These are phyloP conservation scores for Alternaria atra DNA, from an alignment of 2,329 filamentous ascomycete species.

Conservation along the genomic window DNA sequence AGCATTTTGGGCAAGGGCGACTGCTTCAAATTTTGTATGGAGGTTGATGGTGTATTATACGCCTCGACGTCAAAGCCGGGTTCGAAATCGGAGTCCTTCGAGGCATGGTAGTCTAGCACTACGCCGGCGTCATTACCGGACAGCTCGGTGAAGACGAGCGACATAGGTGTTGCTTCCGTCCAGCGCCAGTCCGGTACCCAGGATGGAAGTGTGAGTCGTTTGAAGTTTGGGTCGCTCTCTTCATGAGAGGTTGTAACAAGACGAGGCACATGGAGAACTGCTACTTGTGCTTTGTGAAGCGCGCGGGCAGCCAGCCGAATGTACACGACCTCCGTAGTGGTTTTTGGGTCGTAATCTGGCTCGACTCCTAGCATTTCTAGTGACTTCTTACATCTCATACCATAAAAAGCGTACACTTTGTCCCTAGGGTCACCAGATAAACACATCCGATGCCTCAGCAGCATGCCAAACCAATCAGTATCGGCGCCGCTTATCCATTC, in stretches of 20 bases:
- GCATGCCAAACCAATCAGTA: background rate
- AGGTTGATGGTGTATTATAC: background rate
- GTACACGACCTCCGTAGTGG: background rate
- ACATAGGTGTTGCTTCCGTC: background rate
- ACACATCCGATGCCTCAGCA: background rate
- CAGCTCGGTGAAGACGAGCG: background rate
- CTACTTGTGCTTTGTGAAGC: background rate
- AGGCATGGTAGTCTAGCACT: background rate
- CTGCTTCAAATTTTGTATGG: background rate
- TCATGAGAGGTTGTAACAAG: fast-evolving
- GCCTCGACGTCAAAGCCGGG: background rate
- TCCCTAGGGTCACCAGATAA: background rate
- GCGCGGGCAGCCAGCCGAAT: background rate
- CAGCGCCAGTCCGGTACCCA: background rate
- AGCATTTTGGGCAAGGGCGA: background rate
- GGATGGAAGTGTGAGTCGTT: background rate
- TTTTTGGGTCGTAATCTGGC: background rate
- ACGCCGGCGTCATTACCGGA: fast-evolving
- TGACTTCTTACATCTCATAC: background rate
- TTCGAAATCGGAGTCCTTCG: background rate
- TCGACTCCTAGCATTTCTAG: background rate
- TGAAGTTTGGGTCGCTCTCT: background rate
- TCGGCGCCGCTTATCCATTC: background rate
- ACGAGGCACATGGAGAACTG: background rate
- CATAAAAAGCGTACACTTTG: background rate